Evolutionary conservation across 805 yeast species (phyloP), one percentile per base, ranked within the genome.

Genomic region (Nakazawaea ambrosiae): DNA sequence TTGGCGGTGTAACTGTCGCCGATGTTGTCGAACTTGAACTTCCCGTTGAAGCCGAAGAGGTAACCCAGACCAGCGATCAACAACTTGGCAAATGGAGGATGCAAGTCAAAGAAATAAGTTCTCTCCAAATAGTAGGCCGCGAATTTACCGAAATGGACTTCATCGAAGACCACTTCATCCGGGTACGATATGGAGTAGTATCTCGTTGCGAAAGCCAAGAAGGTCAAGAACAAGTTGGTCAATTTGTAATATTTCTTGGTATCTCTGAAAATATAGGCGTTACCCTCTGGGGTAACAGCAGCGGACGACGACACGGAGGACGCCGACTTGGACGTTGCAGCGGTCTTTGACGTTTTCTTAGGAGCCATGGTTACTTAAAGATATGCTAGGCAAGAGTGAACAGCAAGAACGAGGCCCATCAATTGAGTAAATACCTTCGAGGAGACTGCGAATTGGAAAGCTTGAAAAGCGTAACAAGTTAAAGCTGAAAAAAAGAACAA

Each of bases 41-140:
- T 58, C n/a, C 99, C 99, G 52, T 82, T 78, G 58, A 86, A 92
- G 3, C 97, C 96, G 36, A 81, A 77, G 18, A 92, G 50, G 69
- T 81, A 87, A 30, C 98, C 99, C 27, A 81, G 86, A 41, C 79
- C 70, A 0, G 97, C 97, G 60, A 90, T 86, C 48, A 89, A 68
- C 57, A 92, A 68, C 58, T 92, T 92, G 38, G 96, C 98, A 60
- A 92, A 86, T 17, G 99, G 99, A 8, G 99, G 99, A 62, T 92
- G 99, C 36, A 92, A 77, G 61, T 92, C 99, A 53, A 92, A 92
- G 59, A 87, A 92, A 59, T 85, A 92, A 0, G 96, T 82, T 45
- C 96, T 72, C 59, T 90, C 84, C 42, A 90, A 63, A 59, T 90
- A 90, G 60, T 83, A 81, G 2, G 87, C 75, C 6, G 90, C 90